Conservation (phyloP, 2,329 filamentous ascomycete genomes). For the Cercospora zeae-maydis region DNA sequence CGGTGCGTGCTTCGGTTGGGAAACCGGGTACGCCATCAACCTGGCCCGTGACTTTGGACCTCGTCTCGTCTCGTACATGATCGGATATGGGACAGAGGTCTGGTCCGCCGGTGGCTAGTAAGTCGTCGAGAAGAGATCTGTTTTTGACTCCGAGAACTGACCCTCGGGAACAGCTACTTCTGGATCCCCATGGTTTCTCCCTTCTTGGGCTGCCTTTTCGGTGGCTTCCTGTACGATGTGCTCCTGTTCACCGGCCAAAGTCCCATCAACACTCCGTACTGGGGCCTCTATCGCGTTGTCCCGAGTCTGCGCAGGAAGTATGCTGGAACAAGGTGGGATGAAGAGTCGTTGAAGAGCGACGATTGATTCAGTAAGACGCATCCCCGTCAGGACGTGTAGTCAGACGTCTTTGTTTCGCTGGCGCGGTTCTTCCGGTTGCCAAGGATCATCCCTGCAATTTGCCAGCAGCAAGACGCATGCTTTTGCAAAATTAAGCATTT, state of each 20-base stretch:
- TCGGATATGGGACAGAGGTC: constrained; percentile 66
- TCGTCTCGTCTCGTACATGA: constrained; percentile 60
- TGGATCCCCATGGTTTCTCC: constrained; percentile 70
- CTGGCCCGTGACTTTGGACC: constrained; percentile 69
- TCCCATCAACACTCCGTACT: constrained; percentile 64
- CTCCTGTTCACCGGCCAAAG: constrained; percentile 68
- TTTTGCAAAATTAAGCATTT: not conserved
- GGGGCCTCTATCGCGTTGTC: constrained; percentile 55
- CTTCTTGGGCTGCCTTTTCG: constrained; percentile 61
- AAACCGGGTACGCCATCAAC: constrained; percentile 74
- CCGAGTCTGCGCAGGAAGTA: constrained; percentile 31
- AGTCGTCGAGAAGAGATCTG: constrained; percentile 52
- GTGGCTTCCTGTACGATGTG: constrained; percentile 64
- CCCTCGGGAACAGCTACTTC: not conserved
- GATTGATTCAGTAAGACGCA: not conserved
- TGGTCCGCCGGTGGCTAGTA: constrained; percentile 67
- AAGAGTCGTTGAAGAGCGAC: constrained; percentile 24
- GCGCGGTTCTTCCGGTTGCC: constrained; percentile 12
- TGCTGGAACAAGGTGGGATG: constrained; percentile 27
- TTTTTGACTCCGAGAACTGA: not conserved
- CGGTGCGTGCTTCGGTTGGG: constrained; percentile 68
- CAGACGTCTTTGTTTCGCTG: not conserved
- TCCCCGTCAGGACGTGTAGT: constrained; percentile 10
- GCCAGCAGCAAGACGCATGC: not conserved
- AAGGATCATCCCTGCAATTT: constrained; percentile 9